phyloP scores from a whole-genome alignment of 805 yeast species.

The Saccharomycopsis olivae region DNA sequence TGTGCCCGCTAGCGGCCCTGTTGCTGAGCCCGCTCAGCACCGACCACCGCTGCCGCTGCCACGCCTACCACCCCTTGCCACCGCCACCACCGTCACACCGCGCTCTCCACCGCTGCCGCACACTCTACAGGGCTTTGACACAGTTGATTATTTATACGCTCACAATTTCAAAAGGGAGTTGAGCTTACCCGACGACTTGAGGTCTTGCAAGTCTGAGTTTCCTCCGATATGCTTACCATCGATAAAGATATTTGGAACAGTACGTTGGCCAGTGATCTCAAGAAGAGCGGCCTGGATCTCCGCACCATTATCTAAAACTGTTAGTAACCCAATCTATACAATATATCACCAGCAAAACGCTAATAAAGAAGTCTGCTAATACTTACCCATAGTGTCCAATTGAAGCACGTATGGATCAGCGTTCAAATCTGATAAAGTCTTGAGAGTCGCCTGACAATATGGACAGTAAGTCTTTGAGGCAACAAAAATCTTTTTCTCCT shows the following conservation, averaged over 20 bases:
- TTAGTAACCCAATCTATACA: neutral
- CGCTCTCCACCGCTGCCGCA: too few species aligned
- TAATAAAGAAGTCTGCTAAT: neutral
- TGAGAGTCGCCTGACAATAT: slow-evolving; percentile 39
- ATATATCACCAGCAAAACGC: neutral
- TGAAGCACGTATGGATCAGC: slow-evolving; percentile 27
- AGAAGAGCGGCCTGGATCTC: slow-evolving; percentile 72
- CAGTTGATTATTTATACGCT: too few species aligned
- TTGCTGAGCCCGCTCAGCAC: too few species aligned
- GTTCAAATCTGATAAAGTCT: slow-evolving; percentile 25
- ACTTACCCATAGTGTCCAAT: slow-evolving; percentile 29
- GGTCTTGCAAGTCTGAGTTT: slow-evolving; percentile 74
- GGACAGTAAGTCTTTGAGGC: slow-evolving; percentile 79
- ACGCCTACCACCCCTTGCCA: too few species aligned
- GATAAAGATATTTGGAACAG: slow-evolving; percentile 90
- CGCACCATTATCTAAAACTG: slow-evolving; percentile 48
- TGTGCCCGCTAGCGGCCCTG: too few species aligned
- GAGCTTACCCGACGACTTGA: slow-evolving; percentile 53
- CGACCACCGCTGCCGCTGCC: too few species aligned
- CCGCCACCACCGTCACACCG: too few species aligned
- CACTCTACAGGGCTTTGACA: too few species aligned
- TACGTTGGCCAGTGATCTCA: slow-evolving; percentile 77
- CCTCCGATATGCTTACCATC: slow-evolving; percentile 94
- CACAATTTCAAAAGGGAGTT: slow-evolving; percentile 27
- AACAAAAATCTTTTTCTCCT: slow-evolving; percentile 56